Base-by-base conservation (phyloP, 805 yeast species). In the Wickerhamomyces pijperi region DNA sequence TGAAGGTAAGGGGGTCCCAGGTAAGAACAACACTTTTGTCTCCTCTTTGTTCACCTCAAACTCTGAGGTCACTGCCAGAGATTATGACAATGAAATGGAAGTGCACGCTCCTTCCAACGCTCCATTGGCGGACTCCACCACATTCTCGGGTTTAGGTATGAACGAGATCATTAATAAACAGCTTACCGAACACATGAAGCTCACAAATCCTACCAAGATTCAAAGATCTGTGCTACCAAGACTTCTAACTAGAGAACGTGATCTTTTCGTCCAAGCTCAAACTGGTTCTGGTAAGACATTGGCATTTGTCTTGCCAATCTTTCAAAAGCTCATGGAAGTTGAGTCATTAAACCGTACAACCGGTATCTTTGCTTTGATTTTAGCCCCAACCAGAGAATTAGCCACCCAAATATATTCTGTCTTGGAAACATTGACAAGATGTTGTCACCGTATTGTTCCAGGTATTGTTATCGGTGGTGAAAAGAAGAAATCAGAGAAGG, bases 391-490 rank as follows among this genome's bases (percentile, higher is more conserved):
- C 0, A 74, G 99, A 58, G 99, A 92, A 60, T 69, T 92, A 53
- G 95, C 97, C 0, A 74, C 76, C 5, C 99, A 92, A 59, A 87
- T 90, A 37, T 82, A 83, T 53, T 65, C 81, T 5, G 95, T 88
- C 3, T 67, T 87, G 42, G 90, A 83, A 49, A 67, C 75, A 2
- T 58, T 92, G 25, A 68, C 79, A 32, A 70, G 82, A 40, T 76
- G 88, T 54, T 81, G 90, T 55, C 94, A 84, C 54, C 76, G 82
- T 59, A 72, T 92, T 34, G 98, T 94, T 5, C 97, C 98, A 1
- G 95, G 97, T 32, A 75, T 88, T 32, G 94, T 92, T 19, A 87
- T 87, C 61, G 99, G 99, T 54, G 99, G 99, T 44, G 99, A 92
- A 57, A 88, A 90, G 72, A 90, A 90, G 59, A 94, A 92, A 55